These are phyloP conservation scores for Berkeleyomyces basicola DNA, from an alignment of 2,329 filamentous ascomycete genomes.

Conservation along the genomic window DNA sequence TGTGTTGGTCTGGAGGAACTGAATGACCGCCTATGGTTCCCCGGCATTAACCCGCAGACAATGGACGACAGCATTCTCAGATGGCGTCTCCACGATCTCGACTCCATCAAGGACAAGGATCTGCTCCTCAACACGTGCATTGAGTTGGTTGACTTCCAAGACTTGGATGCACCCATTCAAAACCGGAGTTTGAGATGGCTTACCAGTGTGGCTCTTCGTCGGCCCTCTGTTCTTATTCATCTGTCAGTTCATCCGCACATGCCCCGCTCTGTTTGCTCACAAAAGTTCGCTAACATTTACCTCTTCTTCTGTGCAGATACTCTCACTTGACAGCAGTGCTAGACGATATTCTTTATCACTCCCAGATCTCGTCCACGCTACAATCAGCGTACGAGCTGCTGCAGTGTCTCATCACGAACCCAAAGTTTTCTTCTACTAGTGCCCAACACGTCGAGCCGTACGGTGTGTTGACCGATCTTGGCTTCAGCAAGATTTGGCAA, in stretches of 20 bases:
- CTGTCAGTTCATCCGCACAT: slow-evolving; percentile 29
- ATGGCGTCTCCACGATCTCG: slow-evolving; percentile 28
- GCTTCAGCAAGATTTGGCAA: slow-evolving; percentile 47
- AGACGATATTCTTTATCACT: slow-evolving; percentile 45
- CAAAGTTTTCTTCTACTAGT: slow-evolving; percentile 32
- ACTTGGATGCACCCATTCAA: slow-evolving; percentile 45
- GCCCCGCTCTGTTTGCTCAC: not conserved
- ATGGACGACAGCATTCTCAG: slow-evolving; percentile 25
- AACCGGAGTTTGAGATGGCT: slow-evolving; percentile 43
- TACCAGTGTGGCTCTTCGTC: slow-evolving; percentile 34
- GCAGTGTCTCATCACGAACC: slow-evolving; percentile 38
- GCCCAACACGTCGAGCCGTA: slow-evolving; percentile 31
- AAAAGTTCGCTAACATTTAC: slow-evolving; percentile 15
- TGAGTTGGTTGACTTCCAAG: slow-evolving; percentile 48
- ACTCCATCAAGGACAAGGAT: slow-evolving; percentile 40
- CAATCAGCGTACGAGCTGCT: slow-evolving; percentile 44
- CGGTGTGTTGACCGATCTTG: slow-evolving; percentile 41
- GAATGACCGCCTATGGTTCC: slow-evolving; percentile 45
- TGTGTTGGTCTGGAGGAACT: slow-evolving; percentile 41
- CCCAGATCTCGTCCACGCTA: slow-evolving; percentile 42
- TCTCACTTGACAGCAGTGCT: slow-evolving; percentile 40
- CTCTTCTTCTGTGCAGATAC: slow-evolving; percentile 24
- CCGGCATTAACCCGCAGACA: slow-evolving; percentile 32
- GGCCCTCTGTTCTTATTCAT: slow-evolving; percentile 40
- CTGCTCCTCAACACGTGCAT: slow-evolving; percentile 46